phyloP scores from a whole-genome alignment of 768 basidiomycete genomes.

The Russula lepida region DNA sequence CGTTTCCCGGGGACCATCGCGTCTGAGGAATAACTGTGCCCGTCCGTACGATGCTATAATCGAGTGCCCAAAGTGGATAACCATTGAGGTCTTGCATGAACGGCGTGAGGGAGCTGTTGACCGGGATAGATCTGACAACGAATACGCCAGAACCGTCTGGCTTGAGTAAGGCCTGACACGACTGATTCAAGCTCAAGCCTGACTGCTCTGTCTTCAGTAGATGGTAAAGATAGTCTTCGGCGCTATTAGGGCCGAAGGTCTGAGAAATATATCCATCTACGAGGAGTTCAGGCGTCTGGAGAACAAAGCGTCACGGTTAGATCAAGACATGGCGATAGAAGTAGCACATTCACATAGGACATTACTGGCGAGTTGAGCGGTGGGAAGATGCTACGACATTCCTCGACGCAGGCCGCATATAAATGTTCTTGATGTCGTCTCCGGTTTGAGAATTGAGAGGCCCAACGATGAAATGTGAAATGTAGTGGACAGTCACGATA shows the following conservation, averaged over 20 bases:
- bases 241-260: background rate
- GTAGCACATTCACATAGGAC: background rate
- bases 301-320: background rate
- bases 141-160: background rate
- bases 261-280: constrained; percentile 12
- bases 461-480: background rate
- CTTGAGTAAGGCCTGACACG: background rate
- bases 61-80: background rate
- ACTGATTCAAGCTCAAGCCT: background rate
- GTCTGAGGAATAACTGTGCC: constrained; percentile 15
- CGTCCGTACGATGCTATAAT: background rate
- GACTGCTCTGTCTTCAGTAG: constrained; percentile 1
- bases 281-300: background rate
- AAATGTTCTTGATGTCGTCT: background rate
- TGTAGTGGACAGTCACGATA: too few species aligned
- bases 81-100: background rate
- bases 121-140: background rate
- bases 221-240: constrained; percentile 5
- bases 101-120: background rate
- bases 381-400: background rate
- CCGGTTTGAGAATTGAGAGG: background rate
- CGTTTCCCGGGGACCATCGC: constrained; percentile 6
- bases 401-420: background rate
- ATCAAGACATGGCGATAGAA: background rate
- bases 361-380: background rate